Evolutionary conservation across 2,329 filamentous ascomycete species (phyloP), one percentile per base, ranked within the genome.

Genomic region (Myriosclerotinia scirpicola): DNA sequence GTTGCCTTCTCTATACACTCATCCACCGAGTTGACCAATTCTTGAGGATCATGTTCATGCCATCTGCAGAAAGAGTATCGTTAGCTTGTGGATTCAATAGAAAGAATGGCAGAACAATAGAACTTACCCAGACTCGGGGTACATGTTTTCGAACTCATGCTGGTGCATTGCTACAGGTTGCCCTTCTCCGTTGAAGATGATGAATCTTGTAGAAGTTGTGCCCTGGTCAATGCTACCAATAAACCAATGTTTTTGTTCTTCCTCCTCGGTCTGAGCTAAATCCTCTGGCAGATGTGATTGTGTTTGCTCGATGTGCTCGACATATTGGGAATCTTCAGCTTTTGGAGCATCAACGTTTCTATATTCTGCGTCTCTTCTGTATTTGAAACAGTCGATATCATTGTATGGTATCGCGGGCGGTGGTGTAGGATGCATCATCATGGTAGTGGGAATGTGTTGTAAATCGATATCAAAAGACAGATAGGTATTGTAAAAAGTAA

Each of bases 181-280:
- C 65, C 93, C 92, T 53, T 85, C 80, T 70, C 87, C 87, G 78
- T 96, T 88, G 80, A 97, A 97, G 76, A 97, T 93, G 73, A 97
- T 85, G 79, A 97, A 97, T 48, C 93, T 86, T 44, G 92, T 91
- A 67, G 90, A 94, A 42, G 93, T 97, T 15, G 93, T 97, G 67
- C 93, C 93, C 75, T 96, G 92, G 76, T 97, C 93, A 76, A 97
- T 93, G 72, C 90, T 91, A 68, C 92, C 93, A 68, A 96, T 89
- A 75, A 91, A 96, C 79, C 85, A 85, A 66, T 88, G 79, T 52
- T 80, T 69, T 42, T 70, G 59, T 55, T 69, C 71, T 38, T 74
- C 71, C 30, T 71, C 68, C 4, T 69, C 69, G 22, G 73, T 71
- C 53, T 70, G 55, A 1, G 50, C 42, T 8, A 73, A 55, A 11